phyloP scores from a whole-genome alignment of 306 rosid genomes.

The Prunus campanulata region DNA sequence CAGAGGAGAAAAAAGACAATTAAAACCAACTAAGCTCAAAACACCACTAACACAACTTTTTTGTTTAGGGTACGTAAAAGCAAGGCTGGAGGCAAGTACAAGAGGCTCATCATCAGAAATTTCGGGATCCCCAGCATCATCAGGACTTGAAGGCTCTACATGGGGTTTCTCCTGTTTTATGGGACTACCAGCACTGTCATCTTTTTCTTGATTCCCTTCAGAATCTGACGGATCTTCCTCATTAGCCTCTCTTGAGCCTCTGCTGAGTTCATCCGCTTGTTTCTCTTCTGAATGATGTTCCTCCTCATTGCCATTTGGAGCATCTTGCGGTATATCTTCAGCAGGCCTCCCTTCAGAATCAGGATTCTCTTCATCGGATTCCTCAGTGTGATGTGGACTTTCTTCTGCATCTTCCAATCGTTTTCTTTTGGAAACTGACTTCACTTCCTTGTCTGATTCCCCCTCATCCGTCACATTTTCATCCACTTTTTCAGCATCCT shows the following conservation, averaged over 20 bases:
- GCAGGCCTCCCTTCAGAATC: constrained; percentile 38
- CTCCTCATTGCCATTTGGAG: constrained; percentile 40
- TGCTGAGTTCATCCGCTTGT: constrained; percentile 44
- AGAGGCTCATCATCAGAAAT: constrained; percentile 89
- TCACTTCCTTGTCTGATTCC: constrained; percentile 48
- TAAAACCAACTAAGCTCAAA: neutral
- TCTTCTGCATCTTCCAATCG: constrained; percentile 29
- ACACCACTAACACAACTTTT: neutral
- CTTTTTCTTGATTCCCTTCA: constrained; percentile 44
- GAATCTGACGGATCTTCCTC: constrained; percentile 42
- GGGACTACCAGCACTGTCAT: constrained; percentile 32
- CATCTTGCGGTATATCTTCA: constrained; percentile 43
- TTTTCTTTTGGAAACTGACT: constrained; percentile 46
- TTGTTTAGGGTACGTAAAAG: neutral
- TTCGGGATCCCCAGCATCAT: constrained; percentile 38
- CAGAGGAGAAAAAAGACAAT: neutral
- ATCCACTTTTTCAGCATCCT: constrained; percentile 39
- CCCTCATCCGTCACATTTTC: constrained; percentile 37
- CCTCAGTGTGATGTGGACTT: constrained; percentile 34
- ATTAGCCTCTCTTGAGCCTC: constrained; percentile 42
- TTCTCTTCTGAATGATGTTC: constrained; percentile 48
- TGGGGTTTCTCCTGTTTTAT: constrained; percentile 33
- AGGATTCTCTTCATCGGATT: constrained; percentile 49
- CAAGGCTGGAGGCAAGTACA: constrained; percentile 44
- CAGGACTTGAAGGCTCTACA: constrained; percentile 27